phyloP scores from a whole-genome alignment of 2,329 filamentous ascomycete species.

The Colletotrichum falcatum region DNA sequence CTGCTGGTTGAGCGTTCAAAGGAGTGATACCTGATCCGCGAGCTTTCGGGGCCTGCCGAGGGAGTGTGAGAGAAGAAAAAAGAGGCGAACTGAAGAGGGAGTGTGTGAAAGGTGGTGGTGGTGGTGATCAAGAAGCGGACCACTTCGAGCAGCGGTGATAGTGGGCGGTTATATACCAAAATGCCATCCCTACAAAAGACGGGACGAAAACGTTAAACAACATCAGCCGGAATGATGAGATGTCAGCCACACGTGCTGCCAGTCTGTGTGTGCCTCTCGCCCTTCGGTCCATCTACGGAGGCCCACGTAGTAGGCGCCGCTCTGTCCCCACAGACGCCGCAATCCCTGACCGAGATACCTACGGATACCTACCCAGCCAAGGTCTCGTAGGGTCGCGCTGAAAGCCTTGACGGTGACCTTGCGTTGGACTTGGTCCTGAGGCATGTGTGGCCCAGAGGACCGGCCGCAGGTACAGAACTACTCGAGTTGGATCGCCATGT shows the following conservation, averaged over 20 bases:
- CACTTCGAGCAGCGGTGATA: background rate
- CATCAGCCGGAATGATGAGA: slow-evolving; percentile 28
- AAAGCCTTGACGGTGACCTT: slow-evolving; percentile 23
- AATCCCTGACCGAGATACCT: slow-evolving; percentile 2
- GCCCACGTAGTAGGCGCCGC: slow-evolving; percentile 30
- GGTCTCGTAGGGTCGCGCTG: background rate
- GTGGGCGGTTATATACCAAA: slow-evolving; percentile 36
- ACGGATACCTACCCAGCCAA: background rate
- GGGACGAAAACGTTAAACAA: slow-evolving; percentile 24
- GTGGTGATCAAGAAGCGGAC: slow-evolving; percentile 37
- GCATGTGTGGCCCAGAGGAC: background rate
- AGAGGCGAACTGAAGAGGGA: slow-evolving; percentile 13
- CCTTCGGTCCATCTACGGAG: slow-evolving; percentile 33
- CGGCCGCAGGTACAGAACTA: background rate
- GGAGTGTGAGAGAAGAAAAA: slow-evolving; percentile 24
- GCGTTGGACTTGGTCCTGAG: slow-evolving; percentile 6
- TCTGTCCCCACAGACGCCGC: slow-evolving; percentile 28
- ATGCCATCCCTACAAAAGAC: slow-evolving; percentile 18
- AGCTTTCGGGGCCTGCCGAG: slow-evolving; percentile 40
- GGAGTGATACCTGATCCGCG: slow-evolving; percentile 36
- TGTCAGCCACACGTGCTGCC: slow-evolving; percentile 24
- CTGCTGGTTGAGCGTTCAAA: slow-evolving; percentile 28
- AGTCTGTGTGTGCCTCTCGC: slow-evolving; percentile 8
- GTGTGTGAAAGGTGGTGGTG: slow-evolving; percentile 8
- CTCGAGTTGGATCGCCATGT: background rate